Conservation (phyloP, 495 filamentous ascomycete genomes). For the Achaetomiella virescens region DNA sequence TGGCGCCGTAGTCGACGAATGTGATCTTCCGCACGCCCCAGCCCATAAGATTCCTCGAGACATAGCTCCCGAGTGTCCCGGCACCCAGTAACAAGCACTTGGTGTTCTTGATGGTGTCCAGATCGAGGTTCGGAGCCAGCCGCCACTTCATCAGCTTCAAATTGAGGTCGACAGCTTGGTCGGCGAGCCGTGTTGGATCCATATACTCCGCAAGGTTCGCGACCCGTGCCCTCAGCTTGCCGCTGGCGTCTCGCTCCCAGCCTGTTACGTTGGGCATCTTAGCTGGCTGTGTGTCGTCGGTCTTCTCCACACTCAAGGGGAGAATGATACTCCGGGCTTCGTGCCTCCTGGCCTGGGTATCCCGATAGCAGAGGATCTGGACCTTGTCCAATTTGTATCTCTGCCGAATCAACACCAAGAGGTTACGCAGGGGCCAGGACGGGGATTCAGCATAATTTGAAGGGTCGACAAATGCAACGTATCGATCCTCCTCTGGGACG, state of each 20-base stretch:
- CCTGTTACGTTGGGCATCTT: slow-evolving; percentile 83
- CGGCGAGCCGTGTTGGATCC: slow-evolving; percentile 78
- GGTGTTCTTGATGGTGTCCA: slow-evolving; percentile 83
- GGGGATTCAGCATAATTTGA: slow-evolving; percentile 81
- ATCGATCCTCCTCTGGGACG: slow-evolving; percentile 61
- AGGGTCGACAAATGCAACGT: slow-evolving; percentile 82
- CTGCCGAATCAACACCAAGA: slow-evolving; percentile 77
- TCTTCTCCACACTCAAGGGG: slow-evolving; percentile 51
- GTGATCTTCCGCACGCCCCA: slow-evolving; percentile 98
- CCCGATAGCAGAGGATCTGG: slow-evolving; percentile 86
- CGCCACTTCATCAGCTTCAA: slow-evolving; percentile 99
- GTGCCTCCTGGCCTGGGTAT: slow-evolving; percentile 66
- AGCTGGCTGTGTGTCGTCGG: slow-evolving; percentile 32
- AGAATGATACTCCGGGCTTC: slow-evolving; percentile 76
- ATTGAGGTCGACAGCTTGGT: slow-evolving; percentile 96
- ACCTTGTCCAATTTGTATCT: slow-evolving; percentile 71
- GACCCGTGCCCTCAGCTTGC: slow-evolving; percentile 66
- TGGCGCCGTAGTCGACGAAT: slow-evolving; percentile 88
- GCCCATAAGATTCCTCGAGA: slow-evolving; percentile 82
- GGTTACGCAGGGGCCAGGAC: slow-evolving; percentile 87
- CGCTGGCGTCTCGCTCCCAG: slow-evolving; percentile 79
- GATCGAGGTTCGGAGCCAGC: slow-evolving; percentile 78
- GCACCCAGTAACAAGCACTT: slow-evolving; percentile 92
- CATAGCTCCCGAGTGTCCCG: slow-evolving; percentile 89
- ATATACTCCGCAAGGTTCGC: slow-evolving; percentile 85